A percentile compares a stretch with the other conserved stretches of the same genome.
phyloP scores from a whole-genome alignment of 305 asterid genomes.

The Solanum hybrid region DNA sequence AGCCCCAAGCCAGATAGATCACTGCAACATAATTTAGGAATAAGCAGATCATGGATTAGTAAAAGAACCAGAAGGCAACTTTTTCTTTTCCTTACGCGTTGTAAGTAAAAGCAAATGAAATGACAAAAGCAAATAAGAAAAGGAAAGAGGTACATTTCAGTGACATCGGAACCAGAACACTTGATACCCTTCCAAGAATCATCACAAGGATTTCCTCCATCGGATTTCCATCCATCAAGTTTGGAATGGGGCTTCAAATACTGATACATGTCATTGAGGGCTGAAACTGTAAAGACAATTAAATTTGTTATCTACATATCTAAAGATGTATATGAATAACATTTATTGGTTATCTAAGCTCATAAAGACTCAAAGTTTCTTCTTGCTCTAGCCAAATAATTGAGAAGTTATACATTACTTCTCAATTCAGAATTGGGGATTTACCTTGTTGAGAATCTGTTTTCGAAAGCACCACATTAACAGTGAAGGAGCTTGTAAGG shows the following conservation, averaged over 20 bases:
- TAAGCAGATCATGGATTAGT: neutral
- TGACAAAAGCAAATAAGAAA: neutral
- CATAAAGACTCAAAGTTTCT: neutral
- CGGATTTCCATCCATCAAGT: conserved; percentile 32
- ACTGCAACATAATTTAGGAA: conserved; percentile 17
- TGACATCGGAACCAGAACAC: conserved; percentile 38
- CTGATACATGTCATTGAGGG: conserved; percentile 40
- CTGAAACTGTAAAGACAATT: conserved; percentile 25
- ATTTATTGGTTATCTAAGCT: neutral
- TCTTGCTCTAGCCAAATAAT: neutral
- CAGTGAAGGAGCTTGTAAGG: conserved; percentile 1
- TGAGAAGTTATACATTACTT: neutral
- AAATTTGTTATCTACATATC: neutral
- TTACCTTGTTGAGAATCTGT: conserved; percentile 31
- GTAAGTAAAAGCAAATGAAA: neutral
- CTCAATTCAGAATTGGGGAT: neutral
- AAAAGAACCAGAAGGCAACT: neutral
- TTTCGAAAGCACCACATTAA: conserved; percentile 18
- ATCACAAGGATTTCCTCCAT: conserved; percentile 47
- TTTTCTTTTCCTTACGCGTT: neutral
- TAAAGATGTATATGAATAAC: neutral
- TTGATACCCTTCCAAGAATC: conserved; percentile 38
- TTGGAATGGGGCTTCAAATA: conserved; percentile 33
- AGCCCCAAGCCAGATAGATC: conserved; percentile 34
- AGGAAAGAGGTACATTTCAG: conserved; percentile 30